Conservation (phyloP, 768 basidiomycete genomes). For the Pisolithus albus region DNA sequence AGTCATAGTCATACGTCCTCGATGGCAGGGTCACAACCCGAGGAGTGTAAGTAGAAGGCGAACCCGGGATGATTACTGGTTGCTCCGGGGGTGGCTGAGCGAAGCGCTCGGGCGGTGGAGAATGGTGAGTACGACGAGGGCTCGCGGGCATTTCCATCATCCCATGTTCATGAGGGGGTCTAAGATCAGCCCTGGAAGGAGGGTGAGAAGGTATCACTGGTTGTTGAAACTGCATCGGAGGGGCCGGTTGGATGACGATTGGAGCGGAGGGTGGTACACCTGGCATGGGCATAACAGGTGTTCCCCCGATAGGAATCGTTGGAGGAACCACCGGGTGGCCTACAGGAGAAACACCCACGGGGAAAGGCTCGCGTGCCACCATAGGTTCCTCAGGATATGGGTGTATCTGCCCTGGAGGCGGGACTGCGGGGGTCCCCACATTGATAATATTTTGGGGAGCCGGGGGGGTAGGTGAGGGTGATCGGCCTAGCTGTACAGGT, state of each 20-base stretch:
- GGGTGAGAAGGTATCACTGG: slow-evolving; percentile 10
- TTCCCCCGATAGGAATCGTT: neutral
- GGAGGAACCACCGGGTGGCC: neutral
- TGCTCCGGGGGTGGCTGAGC: neutral
- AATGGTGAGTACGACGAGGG: slow-evolving; percentile 11
- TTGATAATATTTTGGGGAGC: slow-evolving; percentile 11
- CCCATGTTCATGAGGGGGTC: slow-evolving; percentile 5
- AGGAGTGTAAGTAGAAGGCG: slow-evolving; percentile 22
- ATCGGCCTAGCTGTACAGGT: slow-evolving; percentile 9
- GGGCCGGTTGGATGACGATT: slow-evolving; percentile 18
- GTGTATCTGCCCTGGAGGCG: slow-evolving; percentile 19
- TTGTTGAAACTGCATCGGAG: neutral
- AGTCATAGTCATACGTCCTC: slow-evolving; percentile 9
- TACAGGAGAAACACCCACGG: neutral
- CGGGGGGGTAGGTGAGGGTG: neutral
- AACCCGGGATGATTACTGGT: slow-evolving; percentile 1
- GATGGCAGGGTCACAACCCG: slow-evolving; percentile 6
- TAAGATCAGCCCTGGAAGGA: slow-evolving; percentile 11
- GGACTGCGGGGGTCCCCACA: neutral
- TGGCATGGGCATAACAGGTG: neutral
- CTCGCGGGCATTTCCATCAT: neutral
- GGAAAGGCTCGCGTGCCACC: neutral
- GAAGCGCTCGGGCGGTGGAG: slow-evolving; percentile 8
- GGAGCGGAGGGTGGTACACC: slow-evolving; percentile 5
- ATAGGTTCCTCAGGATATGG: neutral